Percentiles rank a stretch among this genome's conserved stretches.
Evolutionary conservation across 2,329 filamentous ascomycete species (phyloP).

Genomic region (Stromatinia cepivora): DNA sequence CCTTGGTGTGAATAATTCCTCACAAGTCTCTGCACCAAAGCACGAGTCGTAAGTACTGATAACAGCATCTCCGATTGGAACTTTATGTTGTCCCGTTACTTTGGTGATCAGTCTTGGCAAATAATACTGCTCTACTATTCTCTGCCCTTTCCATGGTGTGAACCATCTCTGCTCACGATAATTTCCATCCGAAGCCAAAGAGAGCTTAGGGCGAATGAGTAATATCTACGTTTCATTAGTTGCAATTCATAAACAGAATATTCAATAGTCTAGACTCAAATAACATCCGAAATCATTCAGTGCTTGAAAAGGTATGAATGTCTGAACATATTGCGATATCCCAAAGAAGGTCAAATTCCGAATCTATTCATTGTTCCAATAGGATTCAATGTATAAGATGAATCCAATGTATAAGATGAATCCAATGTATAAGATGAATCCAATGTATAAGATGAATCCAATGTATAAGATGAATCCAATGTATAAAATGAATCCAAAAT

Average conservation of each 20-base stretch:
- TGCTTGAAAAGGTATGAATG: too few relatives aligned
- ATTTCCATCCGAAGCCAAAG: slow-evolving; percentile 70
- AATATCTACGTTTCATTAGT: slow-evolving; percentile 54
- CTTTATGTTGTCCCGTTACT: slow-evolving; percentile 52
- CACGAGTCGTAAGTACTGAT: slow-evolving; percentile 58
- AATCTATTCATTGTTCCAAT: too few relatives aligned
- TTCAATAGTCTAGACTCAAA: neutral
- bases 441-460: neutral
- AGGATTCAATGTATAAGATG: neutral
- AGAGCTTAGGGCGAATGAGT: slow-evolving; percentile 70
- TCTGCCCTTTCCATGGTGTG: slow-evolving; percentile 59
- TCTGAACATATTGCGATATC: too few relatives aligned
- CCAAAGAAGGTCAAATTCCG: too few relatives aligned
- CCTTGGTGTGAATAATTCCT: slow-evolving; percentile 60
- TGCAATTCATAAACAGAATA: neutral
- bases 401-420: too few relatives aligned
- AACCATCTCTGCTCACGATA: slow-evolving; percentile 64
- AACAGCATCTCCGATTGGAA: slow-evolving; percentile 59
- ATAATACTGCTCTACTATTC: slow-evolving; percentile 63
- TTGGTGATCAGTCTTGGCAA: slow-evolving; percentile 55
- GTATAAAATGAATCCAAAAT: too few relatives aligned
- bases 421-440: neutral
- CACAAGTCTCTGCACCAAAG: slow-evolving; percentile 65
- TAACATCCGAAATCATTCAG: too few relatives aligned
- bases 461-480: too few relatives aligned